phyloP scores from a whole-genome alignment of 2,329 filamentous ascomycete genomes.

The Aulographum hederae region DNA sequence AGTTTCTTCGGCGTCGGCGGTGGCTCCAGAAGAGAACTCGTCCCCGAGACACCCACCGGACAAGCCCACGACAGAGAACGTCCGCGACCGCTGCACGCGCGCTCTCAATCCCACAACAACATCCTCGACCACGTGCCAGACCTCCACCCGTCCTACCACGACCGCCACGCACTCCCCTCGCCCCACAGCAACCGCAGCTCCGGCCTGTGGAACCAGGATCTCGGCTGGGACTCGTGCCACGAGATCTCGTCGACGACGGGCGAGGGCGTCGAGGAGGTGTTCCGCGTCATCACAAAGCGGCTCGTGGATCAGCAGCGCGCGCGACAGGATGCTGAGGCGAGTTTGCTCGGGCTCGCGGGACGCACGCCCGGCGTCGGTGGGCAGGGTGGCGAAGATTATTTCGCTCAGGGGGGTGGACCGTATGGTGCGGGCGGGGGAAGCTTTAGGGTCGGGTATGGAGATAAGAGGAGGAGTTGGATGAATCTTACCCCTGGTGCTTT shows the following conservation, averaged over 20 bases:
- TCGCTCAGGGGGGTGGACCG: not conserved
- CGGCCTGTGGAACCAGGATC: constrained; percentile 80
- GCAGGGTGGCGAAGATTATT: constrained; percentile 13
- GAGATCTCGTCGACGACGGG: constrained; percentile 90
- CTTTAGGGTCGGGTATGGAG: constrained; percentile 38
- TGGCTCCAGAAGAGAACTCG: too few relatives aligned
- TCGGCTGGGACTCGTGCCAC: constrained; percentile 93
- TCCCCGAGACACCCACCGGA: constrained; percentile 21
- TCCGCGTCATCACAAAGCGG: constrained; percentile 76
- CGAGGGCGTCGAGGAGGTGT: constrained; percentile 93
- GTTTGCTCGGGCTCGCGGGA: constrained; percentile 17
- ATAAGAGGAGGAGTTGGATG: constrained; percentile 50
- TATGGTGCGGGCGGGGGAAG: constrained; percentile 23
- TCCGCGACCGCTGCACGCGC: not conserved
- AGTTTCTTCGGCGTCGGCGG: constrained; percentile 9
- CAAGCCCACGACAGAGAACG: too few relatives aligned
- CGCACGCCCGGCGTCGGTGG: constrained; percentile 15
- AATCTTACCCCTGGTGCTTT: constrained; percentile 34
- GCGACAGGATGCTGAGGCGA: constrained; percentile 30
- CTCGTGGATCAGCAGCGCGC: constrained; percentile 52
- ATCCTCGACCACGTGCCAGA: too few relatives aligned
- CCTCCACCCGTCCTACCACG: too few relatives aligned
- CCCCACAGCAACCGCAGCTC: constrained; percentile 17
- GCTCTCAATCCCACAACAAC: too few relatives aligned
- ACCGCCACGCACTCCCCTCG: constrained; percentile 2